Base-by-base conservation (phyloP, 768 basidiomycete species). In the Peribolospora baueri region DNA sequence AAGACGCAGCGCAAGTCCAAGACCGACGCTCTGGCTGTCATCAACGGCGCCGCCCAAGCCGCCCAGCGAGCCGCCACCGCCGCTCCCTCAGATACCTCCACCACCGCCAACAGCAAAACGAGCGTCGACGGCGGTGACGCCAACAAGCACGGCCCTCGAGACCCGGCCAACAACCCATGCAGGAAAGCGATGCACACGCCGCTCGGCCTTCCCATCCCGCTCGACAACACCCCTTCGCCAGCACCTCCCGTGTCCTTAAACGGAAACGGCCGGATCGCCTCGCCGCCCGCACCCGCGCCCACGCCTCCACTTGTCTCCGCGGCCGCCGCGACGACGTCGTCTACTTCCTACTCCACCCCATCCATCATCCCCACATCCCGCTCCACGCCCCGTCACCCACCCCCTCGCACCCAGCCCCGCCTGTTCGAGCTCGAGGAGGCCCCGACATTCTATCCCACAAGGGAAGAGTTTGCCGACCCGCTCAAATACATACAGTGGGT, bases 401-500 rank as follows among this genome's bases (percentile, higher is more conserved):
- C 7, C 25, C 25, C 25, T 1, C 25, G 25, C 25, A 25, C 25
- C 25, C 42, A 56, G 11, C 51, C 62, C 9, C 59, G 91, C 46
- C 79, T 82, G 8, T 95, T 95, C 68, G 85, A 76, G 13, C 73
- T 98, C 53, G 72, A 79, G 58, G 85, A 95, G 64, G 91, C 86
- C 61, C 93, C 85, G 4, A 78, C 77, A 60, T 98, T 78, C 65
- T 81, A 80, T 67, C 93, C 93, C 36, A 82, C 80, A 1, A 65
- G 70, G n/a, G 90, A 87, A 56, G 83, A 98, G 68, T 98, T 88
- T 68, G 78, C 76, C 65, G 85, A 95, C 70, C 87, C 91, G 43
- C 81, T 93, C 81, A 75, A 76, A 48, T 98, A 95, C 68, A 83
- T 98, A 67, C 77, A 76, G 65, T 58, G 58, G 40, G 66, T 71